These are phyloP conservation scores for Cladophialophora exuberans DNA, from an alignment of 2,329 filamentous ascomycete genomes.

Conservation along the genomic window DNA sequence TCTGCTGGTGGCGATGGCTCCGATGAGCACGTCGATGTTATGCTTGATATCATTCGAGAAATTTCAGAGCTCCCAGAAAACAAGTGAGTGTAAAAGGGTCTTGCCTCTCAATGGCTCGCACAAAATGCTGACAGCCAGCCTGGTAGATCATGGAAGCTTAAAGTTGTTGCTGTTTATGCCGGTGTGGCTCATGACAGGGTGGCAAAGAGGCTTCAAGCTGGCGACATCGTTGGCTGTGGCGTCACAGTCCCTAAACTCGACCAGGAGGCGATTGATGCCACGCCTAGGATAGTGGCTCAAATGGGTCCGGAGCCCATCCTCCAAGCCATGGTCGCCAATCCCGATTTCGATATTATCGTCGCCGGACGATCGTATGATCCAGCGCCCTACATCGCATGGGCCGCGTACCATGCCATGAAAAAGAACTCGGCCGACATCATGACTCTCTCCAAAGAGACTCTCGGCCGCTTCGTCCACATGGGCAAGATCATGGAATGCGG, in stretches of 20 bases:
- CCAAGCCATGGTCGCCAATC: slow-evolving; percentile 44
- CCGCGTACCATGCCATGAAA: neutral
- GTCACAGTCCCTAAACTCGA: slow-evolving; percentile 44
- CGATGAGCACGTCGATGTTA: slow-evolving; percentile 47
- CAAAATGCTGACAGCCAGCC: too few species aligned
- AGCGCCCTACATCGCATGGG: slow-evolving; percentile 37
- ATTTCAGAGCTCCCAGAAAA: slow-evolving; percentile 31
- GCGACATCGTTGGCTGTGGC: slow-evolving; percentile 6
- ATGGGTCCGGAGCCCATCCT: slow-evolving; percentile 52
- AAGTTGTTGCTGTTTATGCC: slow-evolving; percentile 42
- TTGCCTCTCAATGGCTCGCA: too few species aligned
- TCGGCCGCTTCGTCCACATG: slow-evolving; percentile 54
- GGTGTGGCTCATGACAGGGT: slow-evolving; percentile 34
- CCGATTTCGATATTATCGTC: slow-evolving; percentile 51
- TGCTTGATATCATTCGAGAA: slow-evolving; percentile 46
- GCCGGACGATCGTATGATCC: slow-evolving; percentile 51
- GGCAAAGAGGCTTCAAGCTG: neutral
- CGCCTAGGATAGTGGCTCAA: slow-evolving; percentile 47
- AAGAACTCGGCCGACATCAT: neutral
- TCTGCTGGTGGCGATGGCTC: slow-evolving; percentile 55
- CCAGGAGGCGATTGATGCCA: slow-evolving; percentile 42
- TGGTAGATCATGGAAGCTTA: slow-evolving; percentile 1
- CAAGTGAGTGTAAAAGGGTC: too few species aligned
- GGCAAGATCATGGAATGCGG: slow-evolving; percentile 62
- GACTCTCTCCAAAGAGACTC: neutral